Evolutionary conservation across 768 basidiomycete species (phyloP).

Genomic region (Cantharellus cinnabarinus): DNA sequence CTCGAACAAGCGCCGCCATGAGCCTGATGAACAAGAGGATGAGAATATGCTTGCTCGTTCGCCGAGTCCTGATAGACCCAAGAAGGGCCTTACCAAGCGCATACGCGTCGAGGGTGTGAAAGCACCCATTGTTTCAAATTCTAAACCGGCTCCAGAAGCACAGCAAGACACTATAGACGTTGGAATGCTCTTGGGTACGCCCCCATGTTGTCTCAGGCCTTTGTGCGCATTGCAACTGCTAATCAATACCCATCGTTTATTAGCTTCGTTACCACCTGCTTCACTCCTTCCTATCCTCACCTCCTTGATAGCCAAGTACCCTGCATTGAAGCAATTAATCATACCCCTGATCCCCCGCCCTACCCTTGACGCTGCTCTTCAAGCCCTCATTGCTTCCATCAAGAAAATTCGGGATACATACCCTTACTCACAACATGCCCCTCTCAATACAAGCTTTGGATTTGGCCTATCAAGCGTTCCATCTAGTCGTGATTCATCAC

Average conservation of each 20-base stretch:
- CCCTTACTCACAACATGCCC: constrained; percentile 43
- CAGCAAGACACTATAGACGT: constrained; percentile 52
- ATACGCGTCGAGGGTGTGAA: constrained; percentile 22
- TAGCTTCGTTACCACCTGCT: constrained; percentile 62
- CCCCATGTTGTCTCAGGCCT: constrained; percentile 2
- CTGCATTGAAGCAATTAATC: constrained; percentile 47
- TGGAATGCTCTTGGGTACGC: constrained; percentile 58
- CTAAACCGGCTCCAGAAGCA: constrained; percentile 16
- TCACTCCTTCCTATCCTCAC: constrained; percentile 55
- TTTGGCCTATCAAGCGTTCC: constrained; percentile 10
- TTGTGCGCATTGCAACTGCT: not conserved
- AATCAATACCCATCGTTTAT: constrained; percentile 6
- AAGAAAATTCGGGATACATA: constrained; percentile 64
- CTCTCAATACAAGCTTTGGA: constrained; percentile 13
- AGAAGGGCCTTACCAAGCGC: constrained; percentile 49
- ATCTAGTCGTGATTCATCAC: constrained; percentile 10
- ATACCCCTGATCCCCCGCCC: constrained; percentile 71
- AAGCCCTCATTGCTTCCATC: constrained; percentile 44
- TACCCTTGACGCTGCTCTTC: constrained; percentile 50
- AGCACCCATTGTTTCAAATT: constrained; percentile 12
- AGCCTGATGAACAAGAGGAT: constrained; percentile 36
- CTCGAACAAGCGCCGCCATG: constrained; percentile 32
- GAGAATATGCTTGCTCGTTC: constrained; percentile 33
- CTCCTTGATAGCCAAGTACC: constrained; percentile 44
- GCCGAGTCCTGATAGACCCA: constrained; percentile 52